A percentile compares a stretch with the other conserved stretches of the same genome.
Conservation (phyloP, 345 rosid genomes). For the Citrus unshiu region DNA sequence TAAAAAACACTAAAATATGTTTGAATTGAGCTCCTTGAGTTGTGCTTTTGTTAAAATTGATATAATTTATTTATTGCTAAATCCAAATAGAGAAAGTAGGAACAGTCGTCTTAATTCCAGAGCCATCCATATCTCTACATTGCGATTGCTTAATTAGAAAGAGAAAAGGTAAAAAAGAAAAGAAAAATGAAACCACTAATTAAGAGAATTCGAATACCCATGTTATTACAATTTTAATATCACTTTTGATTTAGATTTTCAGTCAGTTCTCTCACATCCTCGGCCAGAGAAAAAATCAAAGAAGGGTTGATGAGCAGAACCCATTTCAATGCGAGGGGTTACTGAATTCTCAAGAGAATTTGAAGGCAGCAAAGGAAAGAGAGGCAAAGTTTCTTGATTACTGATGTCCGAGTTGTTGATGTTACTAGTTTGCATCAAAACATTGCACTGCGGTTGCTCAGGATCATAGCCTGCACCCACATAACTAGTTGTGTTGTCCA, state of each 20-base stretch:
- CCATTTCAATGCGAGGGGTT: background rate
- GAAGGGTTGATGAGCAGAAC: slow-evolving; percentile 21
- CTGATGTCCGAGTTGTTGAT: background rate
- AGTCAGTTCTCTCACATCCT: background rate
- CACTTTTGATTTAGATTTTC: background rate
- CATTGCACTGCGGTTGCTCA: background rate
- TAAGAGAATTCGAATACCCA: background rate
- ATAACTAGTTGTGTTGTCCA: slow-evolving; percentile 9
- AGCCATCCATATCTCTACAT: background rate
- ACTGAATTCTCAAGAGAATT: slow-evolving; percentile 6
- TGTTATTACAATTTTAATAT: background rate
- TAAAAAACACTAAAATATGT: background rate
- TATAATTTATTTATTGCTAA: background rate
- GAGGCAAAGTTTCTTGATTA: slow-evolving; percentile 36
- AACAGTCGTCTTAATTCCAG: background rate
- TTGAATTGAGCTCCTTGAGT: background rate
- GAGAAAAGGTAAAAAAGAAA: background rate
- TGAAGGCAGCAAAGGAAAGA: slow-evolving; percentile 38
- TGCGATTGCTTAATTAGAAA: background rate
- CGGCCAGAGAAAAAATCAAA: slow-evolving; percentile 38
- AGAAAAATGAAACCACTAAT: background rate
- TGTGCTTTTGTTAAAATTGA: background rate
- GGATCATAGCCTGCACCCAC: slow-evolving; percentile 1
- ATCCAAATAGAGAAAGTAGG: background rate
- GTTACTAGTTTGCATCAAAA: background rate